Base-by-base conservation (phyloP, 495 filamentous ascomycete species). In the Pyrenula aspistea region DNA sequence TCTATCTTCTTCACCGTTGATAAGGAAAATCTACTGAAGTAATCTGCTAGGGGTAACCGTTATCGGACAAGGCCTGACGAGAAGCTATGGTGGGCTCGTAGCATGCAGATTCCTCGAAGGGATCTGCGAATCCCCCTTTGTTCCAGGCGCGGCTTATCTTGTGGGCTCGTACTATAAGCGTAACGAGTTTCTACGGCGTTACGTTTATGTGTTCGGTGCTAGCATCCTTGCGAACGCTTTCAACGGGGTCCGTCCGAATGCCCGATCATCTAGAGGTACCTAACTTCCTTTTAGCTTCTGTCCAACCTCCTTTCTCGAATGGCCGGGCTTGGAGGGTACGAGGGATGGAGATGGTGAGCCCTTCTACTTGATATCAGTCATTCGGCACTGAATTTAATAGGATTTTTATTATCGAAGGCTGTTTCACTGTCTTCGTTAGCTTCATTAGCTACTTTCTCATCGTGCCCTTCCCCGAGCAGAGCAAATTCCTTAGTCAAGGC, bases 231-330 rank as follows among this genome's bases (percentile, higher is more conserved):
- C 72, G 2, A 78, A 81, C 58, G 82, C 84, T 24, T 68, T 86
- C 42, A 82, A 82, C 12, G 83, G 85, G 20, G n/a, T n/a, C n/a
- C n/a, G n/a, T n/a, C n/a, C n/a, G n/a, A n/a, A n/a, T n/a, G n/a
- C n/a, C n/a, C n/a, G n/a, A n/a, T n/a, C n/a, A n/a, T n/a, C n/a
- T n/a, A n/a, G n/a, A n/a, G n/a, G n/a, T n/a, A n/a, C n/a, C n/a
- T n/a, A n/a, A n/a, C n/a, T n/a, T n/a, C n/a, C n/a, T n/a, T n/a
- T n/a, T n/a, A n/a, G n/a, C 60, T 79, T 20, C 67, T 86, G 1
- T 81, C 84, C 8, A 86, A 85, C 60, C 82, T 80, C 24, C 84
- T 87, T 57, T 80, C 83, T 10, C 70, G 72, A 12, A 82, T 82
- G 15, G 70, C 73, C 31, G 75, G 71, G 0, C 56, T 67, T 58